These are phyloP conservation scores for Eutrema heterophyllum DNA, from an alignment of 345 rosid species.

Conservation along the genomic window DNA sequence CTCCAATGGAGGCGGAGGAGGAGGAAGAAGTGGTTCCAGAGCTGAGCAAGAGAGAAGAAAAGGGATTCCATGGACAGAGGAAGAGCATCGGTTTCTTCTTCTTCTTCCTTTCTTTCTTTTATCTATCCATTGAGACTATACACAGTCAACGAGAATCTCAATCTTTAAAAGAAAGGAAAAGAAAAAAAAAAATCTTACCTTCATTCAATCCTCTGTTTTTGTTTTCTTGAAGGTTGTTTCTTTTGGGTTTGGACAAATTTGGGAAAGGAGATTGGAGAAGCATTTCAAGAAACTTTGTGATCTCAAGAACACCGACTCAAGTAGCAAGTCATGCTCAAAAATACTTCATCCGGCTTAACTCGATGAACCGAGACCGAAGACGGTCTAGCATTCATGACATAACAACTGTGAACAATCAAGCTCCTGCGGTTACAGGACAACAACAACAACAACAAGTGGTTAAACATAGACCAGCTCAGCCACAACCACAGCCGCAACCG, in stretches of 20 bases:
- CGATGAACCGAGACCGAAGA: slow-evolving; percentile 81
- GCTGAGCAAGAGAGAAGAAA: slow-evolving; percentile 84
- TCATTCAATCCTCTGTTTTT: slow-evolving; percentile 13
- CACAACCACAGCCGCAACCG: slow-evolving; percentile 39
- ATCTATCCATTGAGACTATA: slow-evolving; percentile 2
- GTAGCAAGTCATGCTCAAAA: slow-evolving; percentile 97
- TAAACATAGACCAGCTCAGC: slow-evolving; percentile 27
- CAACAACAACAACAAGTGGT: slow-evolving; percentile 29
- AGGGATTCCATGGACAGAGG: slow-evolving; percentile 98
- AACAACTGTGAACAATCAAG: slow-evolving; percentile 54
- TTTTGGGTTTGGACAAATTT: slow-evolving; percentile 81
- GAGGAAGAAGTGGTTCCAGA: slow-evolving; percentile 40
- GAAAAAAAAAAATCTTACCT: slow-evolving; percentile 13
- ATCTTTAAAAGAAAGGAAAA: not conserved
- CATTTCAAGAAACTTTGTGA: slow-evolving; percentile 85
- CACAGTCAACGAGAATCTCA: not conserved
- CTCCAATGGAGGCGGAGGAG: slow-evolving; percentile 50
- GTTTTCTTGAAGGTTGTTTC: slow-evolving; percentile 54
- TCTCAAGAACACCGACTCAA: slow-evolving; percentile 90
- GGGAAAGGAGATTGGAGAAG: slow-evolving; percentile 99
- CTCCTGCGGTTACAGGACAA: slow-evolving; percentile 44
- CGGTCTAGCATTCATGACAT: slow-evolving; percentile 95
- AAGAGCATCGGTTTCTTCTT: slow-evolving; percentile 72
- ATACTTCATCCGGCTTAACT: slow-evolving; percentile 77
- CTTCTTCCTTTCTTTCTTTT: not conserved